Percentiles rank a stretch among this genome's conserved stretches.
Conservation (phyloP, 2,329 filamentous ascomycete genomes). For the Penicillium sp. region DNA sequence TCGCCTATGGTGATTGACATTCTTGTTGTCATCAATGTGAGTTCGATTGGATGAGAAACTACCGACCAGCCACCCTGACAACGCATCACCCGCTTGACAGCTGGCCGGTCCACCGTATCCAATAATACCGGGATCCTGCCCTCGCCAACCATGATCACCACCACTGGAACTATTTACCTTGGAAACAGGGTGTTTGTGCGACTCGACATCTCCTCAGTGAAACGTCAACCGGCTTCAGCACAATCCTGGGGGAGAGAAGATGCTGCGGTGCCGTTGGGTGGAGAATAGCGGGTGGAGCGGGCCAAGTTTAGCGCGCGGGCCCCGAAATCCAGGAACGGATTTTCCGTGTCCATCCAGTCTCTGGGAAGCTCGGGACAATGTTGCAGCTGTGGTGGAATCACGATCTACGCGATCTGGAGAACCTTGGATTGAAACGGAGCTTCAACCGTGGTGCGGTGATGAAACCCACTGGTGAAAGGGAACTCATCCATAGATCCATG, state of each 20-base stretch:
- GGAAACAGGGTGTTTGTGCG: not conserved
- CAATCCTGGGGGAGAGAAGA: not conserved
- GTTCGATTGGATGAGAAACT: constrained; percentile 12
- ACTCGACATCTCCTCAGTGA: not conserved
- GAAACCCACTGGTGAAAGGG: not conserved
- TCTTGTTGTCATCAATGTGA: constrained; percentile 1
- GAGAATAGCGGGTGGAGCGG: constrained; percentile 2
- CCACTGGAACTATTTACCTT: too few relatives aligned
- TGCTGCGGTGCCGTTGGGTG: constrained; percentile 8
- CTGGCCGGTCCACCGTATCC: constrained; percentile 8
- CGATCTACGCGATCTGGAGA: constrained; percentile 11
- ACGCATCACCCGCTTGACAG: constrained; percentile 18
- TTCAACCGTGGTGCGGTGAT: not conserved
- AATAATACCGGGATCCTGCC: constrained; percentile 11
- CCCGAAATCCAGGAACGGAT: not conserved
- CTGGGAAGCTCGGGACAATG: constrained; percentile 2
- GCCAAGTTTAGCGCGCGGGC: not conserved
- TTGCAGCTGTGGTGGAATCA: not conserved
- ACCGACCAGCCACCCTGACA: constrained; percentile 8
- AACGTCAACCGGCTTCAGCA: not conserved
- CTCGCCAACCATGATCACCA: too few relatives aligned
- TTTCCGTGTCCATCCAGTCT: not conserved
- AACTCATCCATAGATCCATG: too few relatives aligned
- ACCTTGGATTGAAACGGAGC: constrained; percentile 6
- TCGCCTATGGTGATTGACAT: not conserved